Evolutionary conservation across 768 basidiomycete species (phyloP).

Genomic region (Termitomyces sp.): DNA sequence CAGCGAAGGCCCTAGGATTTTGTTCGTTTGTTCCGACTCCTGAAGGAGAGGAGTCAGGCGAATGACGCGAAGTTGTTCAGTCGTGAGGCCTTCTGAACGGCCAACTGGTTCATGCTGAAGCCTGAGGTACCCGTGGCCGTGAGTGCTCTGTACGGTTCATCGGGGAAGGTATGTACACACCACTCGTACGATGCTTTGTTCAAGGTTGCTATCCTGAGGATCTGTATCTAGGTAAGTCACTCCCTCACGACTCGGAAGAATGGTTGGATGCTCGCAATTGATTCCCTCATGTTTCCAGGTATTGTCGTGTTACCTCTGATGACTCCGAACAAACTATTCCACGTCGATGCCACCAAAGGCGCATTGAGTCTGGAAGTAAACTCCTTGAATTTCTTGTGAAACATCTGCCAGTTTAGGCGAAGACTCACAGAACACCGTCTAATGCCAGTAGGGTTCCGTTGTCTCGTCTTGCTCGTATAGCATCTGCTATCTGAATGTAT

Average conservation of each 20-base stretch:
- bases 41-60: slow-evolving; percentile 19
- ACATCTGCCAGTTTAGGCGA: not conserved
- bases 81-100: slow-evolving; percentile 26
- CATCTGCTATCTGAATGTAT: slow-evolving; percentile 30
- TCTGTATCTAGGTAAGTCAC: slow-evolving; percentile 11
- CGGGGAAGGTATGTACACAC: too few relatives aligned
- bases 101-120: slow-evolving; percentile 29
- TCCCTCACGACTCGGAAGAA: not conserved
- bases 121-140: slow-evolving; percentile 16
- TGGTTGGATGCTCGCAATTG: slow-evolving; percentile 22
- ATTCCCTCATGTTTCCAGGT: slow-evolving; percentile 31
- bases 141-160: too few relatives aligned
- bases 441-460: slow-evolving; percentile 33
- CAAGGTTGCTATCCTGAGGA: slow-evolving; percentile 24
- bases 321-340: slow-evolving; percentile 30
- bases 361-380: slow-evolving; percentile 21
- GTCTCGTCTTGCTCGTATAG: slow-evolving; percentile 28
- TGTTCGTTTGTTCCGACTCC: slow-evolving; percentile 7
- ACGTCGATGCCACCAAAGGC: slow-evolving; percentile 25
- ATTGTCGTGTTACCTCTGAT: slow-evolving; percentile 26
- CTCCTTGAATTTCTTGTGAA: not conserved
- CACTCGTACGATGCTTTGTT: slow-evolving; percentile 28
- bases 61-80: slow-evolving; percentile 22
- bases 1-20: slow-evolving; percentile 19
- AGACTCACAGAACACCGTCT: slow-evolving; percentile 34